Conservation (phyloP, 108 stramenopile genomes). For the Chaetoceros muelleri region DNA sequence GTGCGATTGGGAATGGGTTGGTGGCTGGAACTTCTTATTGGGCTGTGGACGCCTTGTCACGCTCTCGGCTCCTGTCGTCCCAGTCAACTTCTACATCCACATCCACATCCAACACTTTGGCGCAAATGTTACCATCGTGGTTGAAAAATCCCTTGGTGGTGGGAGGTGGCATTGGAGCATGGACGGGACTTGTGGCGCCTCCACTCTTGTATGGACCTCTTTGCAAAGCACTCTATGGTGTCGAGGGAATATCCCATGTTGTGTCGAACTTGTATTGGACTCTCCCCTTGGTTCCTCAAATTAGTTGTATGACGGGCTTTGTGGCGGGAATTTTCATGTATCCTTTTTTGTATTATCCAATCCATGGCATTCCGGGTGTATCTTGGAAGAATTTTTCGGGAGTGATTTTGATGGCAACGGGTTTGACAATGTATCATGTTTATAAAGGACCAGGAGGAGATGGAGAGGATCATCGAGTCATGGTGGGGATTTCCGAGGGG, state of each 20-base stretch:
- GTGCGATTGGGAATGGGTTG: conserved; percentile 26
- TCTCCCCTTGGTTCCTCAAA: conserved; percentile 22
- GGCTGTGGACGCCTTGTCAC: conserved; percentile 12
- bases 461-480: too few species aligned
- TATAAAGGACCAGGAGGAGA: conserved; percentile 18
- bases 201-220: conserved; percentile 24
- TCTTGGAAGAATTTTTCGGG: conserved; percentile 28
- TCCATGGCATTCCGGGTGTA: conserved; percentile 22
- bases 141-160: conserved; percentile 16
- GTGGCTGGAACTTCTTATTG: conserved; percentile 24
- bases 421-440: conserved; percentile 20
- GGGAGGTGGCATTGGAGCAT: conserved; percentile 29
- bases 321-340: conserved; percentile 26
- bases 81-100: too few species aligned
- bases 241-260: conserved; percentile 24
- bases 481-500: conserved; percentile 23
- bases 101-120: too few species aligned
- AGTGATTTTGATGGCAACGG: conserved; percentile 8
- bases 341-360: conserved; percentile 33
- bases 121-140: neutral
- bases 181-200: conserved; percentile 28
- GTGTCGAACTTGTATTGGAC: conserved; percentile 9
- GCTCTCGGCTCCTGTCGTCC: neutral
- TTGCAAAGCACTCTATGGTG: conserved; percentile 14
- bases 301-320: conserved; percentile 28